Percentiles rank a stretch among this genome's conserved stretches.
Evolutionary conservation across 2,329 filamentous ascomycete species (phyloP).

Genomic region (Lasiodiplodia theobromae): DNA sequence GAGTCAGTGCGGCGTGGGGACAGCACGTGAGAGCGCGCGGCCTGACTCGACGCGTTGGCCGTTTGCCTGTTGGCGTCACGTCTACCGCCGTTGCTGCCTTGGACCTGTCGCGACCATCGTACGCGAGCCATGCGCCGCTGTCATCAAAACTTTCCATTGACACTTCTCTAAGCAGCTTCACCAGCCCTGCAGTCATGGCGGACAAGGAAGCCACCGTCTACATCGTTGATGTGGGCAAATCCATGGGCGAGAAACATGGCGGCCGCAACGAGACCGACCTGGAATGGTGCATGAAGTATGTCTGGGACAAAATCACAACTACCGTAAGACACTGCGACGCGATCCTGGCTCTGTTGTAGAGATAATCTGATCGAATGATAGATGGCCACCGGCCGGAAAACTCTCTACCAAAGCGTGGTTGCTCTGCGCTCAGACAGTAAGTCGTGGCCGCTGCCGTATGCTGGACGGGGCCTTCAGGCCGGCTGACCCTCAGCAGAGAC

Average conservation of each 20-base stretch:
- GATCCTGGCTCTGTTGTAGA: background rate
- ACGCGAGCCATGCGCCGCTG: slow-evolving; percentile 9
- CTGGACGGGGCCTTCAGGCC: background rate
- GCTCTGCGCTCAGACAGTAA: slow-evolving; percentile 78
- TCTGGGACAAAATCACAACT: slow-evolving; percentile 90
- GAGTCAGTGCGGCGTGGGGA: slow-evolving; percentile 12
- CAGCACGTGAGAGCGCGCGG: slow-evolving; percentile 6
- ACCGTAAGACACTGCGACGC: slow-evolving; percentile 63
- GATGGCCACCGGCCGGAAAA: slow-evolving; percentile 74
- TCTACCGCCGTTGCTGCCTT: slow-evolving; percentile 28
- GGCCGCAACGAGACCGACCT: slow-evolving; percentile 81
- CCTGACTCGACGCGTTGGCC: slow-evolving; percentile 13
- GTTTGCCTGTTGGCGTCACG: slow-evolving; percentile 5
- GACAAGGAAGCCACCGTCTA: slow-evolving; percentile 94
- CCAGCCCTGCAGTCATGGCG: slow-evolving; percentile 66
- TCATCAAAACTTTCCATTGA: slow-evolving; percentile 6
- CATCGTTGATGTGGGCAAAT: slow-evolving; percentile 83
- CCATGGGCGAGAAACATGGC: slow-evolving; percentile 78
- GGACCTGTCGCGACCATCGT: background rate
- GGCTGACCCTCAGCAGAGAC: slow-evolving; percentile 58
- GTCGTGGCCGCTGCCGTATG: slow-evolving; percentile 29
- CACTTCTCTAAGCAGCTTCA: background rate
- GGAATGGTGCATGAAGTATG: slow-evolving; percentile 87
- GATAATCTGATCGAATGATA: slow-evolving; percentile 34
- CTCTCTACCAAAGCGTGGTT: slow-evolving; percentile 77